Evolutionary conservation across 805 yeast genomes (phyloP), one percentile per base, ranked within the genome.

Genomic region (Metschnikowia lunata): DNA sequence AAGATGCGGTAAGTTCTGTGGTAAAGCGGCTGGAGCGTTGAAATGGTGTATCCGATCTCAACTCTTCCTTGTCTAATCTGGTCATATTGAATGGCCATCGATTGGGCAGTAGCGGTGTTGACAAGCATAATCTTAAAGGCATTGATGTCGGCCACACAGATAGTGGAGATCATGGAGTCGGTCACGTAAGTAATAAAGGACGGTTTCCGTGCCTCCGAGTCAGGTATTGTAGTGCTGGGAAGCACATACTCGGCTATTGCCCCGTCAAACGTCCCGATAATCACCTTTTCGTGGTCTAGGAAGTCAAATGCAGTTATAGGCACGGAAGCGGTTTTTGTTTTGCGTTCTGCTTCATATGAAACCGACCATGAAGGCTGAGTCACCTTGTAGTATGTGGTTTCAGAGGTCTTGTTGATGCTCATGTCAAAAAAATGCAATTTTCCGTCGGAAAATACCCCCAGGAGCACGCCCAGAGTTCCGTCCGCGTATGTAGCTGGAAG

Each of bases 221-320:
- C 36, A 3, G 26, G 32, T 10, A 30, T 14, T 32, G 34, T 30
- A 11, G 29, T 35, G 14, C 18, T 43, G 29, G 76, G 76, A 1
- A 80, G 52, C 9, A 71, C 64, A 46, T 72, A 82, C 54, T 83
- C 88, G 0, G 80, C 81, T 8, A 85, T 61, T 28, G 65, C 66
- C 0, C 93, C 93, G 42, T 77, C 74, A 2, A 69, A 59, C 6
- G 78, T 72, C 0, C 90, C 91, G 28, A 79, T 77, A 2, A 82
- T 58, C 1, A 85, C 58, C 10, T 57, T 64, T 3, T 66, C 63
- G 6, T 67, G 54, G 8, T 71, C 69, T 6, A 78, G 34, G 62
- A 76, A 76, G 49, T 75, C 81, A 49, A 67, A 74, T 30, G 76
- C 60, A 1, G 80, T 71, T 6, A 82, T 74, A 0, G 64, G 53